Evolutionary conservation across 1,284 basidiomycete genomes (phyloP), one percentile per base, ranked within the genome.

Genomic region (Marasmius sp.): DNA sequence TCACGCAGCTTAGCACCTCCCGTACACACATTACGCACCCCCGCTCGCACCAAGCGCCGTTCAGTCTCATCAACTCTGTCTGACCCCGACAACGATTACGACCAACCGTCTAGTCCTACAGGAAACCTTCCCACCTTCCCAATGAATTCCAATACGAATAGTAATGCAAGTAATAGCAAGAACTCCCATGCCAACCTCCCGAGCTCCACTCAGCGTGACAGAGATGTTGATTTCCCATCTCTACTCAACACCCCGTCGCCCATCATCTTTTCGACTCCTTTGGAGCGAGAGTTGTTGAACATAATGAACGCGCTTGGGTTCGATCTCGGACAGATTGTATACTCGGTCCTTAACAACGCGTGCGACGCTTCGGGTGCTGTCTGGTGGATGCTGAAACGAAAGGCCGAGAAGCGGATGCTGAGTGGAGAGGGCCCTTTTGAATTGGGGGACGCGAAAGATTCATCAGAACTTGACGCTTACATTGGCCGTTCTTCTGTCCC

Each of bases 361-460:
- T 99, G 97, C 71, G 97, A 99, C 74, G 84, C 93, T 0, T 86
- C 92, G 6, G 92, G 95, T 10, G 94, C 96, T 1, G 78, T 94
- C 11, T 99, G 97, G 97, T 99, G 97, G 97, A 93, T 98, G 82
- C 78, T 99, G 56, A 88, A 92, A 70, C 85, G 89, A 67, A 92
- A 89, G 69, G 83, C 88, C 9, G 89, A 93, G 72, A 88, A 86
- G 69, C 85, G 82, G 61, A 77, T 80, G 12, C 38, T 82, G 27
- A 83, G 85, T 53, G 79, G 82, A 14, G 77, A 67, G n/a, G 74
- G 54, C 56, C 43, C 27, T 60, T 43, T 41, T 60, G 39, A 43
- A 37, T 43, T 50, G 58, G 48, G 53, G 6, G 34, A 58, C 14
- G 56, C 54, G 33, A 48, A 62, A 39, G 37, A 41, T 20, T 22